These are phyloP conservation scores for Cercophora newfieldiana DNA, from an alignment of 495 filamentous ascomycete species.

Conservation along the genomic window DNA sequence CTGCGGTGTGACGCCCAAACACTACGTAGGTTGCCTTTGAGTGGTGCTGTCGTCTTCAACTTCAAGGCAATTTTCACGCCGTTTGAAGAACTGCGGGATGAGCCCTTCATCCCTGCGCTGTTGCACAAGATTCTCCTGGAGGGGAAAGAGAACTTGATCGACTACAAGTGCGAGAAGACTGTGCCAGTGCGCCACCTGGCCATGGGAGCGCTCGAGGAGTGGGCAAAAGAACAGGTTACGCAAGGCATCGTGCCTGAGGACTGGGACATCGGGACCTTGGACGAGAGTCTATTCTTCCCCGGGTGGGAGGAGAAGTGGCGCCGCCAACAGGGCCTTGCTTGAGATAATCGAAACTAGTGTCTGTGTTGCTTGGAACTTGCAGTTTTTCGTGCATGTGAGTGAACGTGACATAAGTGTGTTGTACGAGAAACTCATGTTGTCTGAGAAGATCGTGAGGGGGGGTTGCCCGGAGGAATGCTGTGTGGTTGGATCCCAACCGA, in stretches of 20 bases:
- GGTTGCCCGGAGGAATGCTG: background rate
- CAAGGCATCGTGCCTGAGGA: slow-evolving; percentile 59
- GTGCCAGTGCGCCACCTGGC: slow-evolving; percentile 79
- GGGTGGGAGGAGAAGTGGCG: slow-evolving; percentile 83
- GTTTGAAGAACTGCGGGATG: slow-evolving; percentile 67
- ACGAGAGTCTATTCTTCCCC: slow-evolving; percentile 78
- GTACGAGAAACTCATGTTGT: background rate
- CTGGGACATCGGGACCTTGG: slow-evolving; percentile 77
- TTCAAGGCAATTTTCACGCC: slow-evolving; percentile 91
- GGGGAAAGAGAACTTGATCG: slow-evolving; percentile 73
- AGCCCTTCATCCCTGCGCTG: slow-evolving; percentile 71
- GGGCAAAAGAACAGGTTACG: slow-evolving; percentile 67
- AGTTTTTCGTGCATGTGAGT: background rate
- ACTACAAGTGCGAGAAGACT: slow-evolving; percentile 87
- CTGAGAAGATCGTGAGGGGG: background rate
- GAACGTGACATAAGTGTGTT: background rate
- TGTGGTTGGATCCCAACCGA: background rate
- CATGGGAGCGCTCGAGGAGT: slow-evolving; percentile 66
- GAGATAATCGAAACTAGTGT: background rate
- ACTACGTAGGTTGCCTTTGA: slow-evolving; percentile 75
- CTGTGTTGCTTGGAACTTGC: background rate
- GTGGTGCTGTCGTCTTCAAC: slow-evolving; percentile 78
- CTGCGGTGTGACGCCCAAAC: slow-evolving; percentile 95
- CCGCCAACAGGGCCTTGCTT: background rate
- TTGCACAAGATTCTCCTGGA: slow-evolving; percentile 66